Evolutionary conservation across 2,329 filamentous ascomycete species (phyloP), one percentile per base, ranked within the genome.

Genomic region (Cryphonectria nitschkei): DNA sequence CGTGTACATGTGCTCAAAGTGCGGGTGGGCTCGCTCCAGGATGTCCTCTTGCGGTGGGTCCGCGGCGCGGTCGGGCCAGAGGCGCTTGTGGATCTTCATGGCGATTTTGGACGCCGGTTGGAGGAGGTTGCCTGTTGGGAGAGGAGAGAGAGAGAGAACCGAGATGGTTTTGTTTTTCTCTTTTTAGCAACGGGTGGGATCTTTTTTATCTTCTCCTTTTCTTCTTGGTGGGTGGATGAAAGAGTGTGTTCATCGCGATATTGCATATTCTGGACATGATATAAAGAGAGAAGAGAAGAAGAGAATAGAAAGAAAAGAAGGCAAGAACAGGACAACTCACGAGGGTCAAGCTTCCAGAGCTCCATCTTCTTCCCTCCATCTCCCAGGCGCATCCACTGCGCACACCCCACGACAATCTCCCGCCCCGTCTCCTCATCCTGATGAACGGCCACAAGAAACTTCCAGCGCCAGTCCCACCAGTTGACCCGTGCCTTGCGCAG

Each of bases 401-500:
- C 76, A 32, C 75, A 67, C 6, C 75, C 77, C n/a, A 68, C 74
- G 39, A 77, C 72, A 16, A 71, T 69, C 60, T 76, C 74, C 5
- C 66, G 43, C n/a, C 68, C 69, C 58, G 68, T 54, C 8, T 68
- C 61, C 8, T 68, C 61, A 41, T 68, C 69, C 22, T 74, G 73
- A 1, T 66, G 66, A 0, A 79, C 69, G 2, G 77, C 78, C 1
- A 80, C 78, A 1, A 80, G 73, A 67, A 74, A 75, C n/a, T 68
- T 71, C 66, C 73, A 75, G 9, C 75, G 76, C 14, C 76, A 78
- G 39, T 79, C 76, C 75, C 76, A 77, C 56, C 75, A 79, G 56
- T 74, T 75, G 46, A 78, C 74, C 19, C 76, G 75, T 1, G 74
- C 73, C 2, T 75, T 68, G 2, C 76, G 74, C 46, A 80, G 68